Percentiles rank a stretch among this genome's conserved stretches.
Evolutionary conservation across 495 filamentous ascomycete species (phyloP).

Genomic region (Chlorociboria aeruginascens): DNA sequence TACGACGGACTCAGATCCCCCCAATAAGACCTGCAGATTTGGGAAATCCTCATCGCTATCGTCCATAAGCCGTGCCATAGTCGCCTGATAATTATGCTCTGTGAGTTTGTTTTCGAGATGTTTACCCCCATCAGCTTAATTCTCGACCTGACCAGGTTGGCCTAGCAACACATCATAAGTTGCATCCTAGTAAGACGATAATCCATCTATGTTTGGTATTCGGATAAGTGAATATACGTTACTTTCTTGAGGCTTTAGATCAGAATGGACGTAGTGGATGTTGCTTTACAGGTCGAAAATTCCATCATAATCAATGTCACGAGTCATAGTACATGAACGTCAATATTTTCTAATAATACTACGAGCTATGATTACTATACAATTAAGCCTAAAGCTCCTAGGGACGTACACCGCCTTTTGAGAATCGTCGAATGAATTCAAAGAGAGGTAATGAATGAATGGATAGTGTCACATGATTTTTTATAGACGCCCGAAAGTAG

Average conservation of each 20-base stretch:
- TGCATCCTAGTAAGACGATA: too few relatives aligned
- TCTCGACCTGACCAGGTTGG: too few relatives aligned
- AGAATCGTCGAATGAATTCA: neutral
- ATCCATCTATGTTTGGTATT: too few relatives aligned
- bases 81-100: neutral
- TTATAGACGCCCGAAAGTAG: neutral
- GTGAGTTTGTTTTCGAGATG: neutral
- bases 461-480: neutral
- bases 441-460: neutral
- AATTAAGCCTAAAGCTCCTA: too few relatives aligned
- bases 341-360: neutral
- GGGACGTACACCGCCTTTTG: too few relatives aligned
- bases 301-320: neutral
- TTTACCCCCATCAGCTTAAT: too few relatives aligned
- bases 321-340: neutral
- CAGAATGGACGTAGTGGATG: neutral
- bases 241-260: neutral
- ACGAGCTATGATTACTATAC: too few relatives aligned
- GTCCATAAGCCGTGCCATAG: constrained; percentile 13
- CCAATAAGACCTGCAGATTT: constrained; percentile 13
- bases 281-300: neutral
- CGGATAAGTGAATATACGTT: too few relatives aligned
- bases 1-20: neutral
- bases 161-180: too few relatives aligned
- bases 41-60: constrained; percentile 20